Conservation (phyloP, 2,329 filamentous ascomycete genomes). For the Monascus ruber region DNA sequence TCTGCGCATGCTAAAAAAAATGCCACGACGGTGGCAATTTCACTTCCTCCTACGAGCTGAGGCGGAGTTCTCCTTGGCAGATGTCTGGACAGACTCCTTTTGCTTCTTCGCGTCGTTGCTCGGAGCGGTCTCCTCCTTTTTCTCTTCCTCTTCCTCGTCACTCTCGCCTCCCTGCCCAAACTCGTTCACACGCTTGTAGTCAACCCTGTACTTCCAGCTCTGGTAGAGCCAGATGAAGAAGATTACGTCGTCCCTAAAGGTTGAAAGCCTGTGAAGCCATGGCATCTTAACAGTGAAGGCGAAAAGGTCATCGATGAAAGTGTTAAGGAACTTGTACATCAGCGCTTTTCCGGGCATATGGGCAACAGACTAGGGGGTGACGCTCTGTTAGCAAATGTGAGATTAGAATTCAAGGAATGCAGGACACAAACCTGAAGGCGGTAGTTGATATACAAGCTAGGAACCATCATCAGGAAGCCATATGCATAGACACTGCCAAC, state of each 20-base stretch:
- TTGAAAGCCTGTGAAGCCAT: conserved; percentile 79
- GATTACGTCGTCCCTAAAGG: conserved; percentile 87
- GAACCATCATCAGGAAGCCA: conserved; percentile 98
- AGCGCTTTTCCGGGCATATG: conserved; percentile 96
- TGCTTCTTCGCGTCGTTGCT: conserved; percentile 10
- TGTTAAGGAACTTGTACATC: conserved; percentile 98
- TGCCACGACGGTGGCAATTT: not conserved
- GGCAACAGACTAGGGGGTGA: conserved; percentile 51
- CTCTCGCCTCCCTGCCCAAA: conserved; percentile 98
- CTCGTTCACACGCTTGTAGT: conserved; percentile 88
- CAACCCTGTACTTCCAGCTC: conserved; percentile 80
- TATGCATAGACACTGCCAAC: conserved; percentile 96
- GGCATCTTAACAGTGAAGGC: conserved; percentile 99
- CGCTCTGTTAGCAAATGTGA: conserved; percentile 7
- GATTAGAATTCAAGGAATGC: not conserved
- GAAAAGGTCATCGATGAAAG: conserved; percentile 97
- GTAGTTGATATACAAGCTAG: conserved; percentile 97
- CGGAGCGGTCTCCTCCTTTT: conserved; percentile 34
- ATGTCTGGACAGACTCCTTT: conserved; percentile 14
- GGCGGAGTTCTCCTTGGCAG: conserved; percentile 15
- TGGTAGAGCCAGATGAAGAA: conserved; percentile 98
- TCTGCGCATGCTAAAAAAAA: too few relatives aligned
- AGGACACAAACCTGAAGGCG: conserved; percentile 58
- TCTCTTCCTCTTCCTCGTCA: conserved; percentile 47
- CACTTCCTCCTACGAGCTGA: conserved; percentile 26